phyloP scores from a whole-genome alignment of 139 green algal genomes.

The Trebouxia sp. region DNA sequence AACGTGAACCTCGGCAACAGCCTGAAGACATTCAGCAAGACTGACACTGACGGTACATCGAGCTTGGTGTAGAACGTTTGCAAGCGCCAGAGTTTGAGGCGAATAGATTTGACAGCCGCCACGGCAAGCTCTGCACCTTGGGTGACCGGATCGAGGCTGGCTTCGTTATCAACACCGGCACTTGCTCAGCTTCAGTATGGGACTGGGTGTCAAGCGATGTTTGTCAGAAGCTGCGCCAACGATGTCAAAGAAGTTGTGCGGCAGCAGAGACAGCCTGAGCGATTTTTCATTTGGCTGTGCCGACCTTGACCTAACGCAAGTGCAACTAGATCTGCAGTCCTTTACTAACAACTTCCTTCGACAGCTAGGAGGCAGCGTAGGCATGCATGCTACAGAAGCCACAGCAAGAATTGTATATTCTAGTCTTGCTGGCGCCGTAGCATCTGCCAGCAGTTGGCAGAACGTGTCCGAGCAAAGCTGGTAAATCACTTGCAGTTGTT shows the following conservation, averaged over 20 bases:
- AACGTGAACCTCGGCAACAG: neutral
- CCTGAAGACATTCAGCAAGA: neutral
- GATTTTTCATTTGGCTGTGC: neutral
- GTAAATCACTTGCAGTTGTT: neutral
- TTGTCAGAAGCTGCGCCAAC: neutral
- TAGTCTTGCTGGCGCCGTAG: neutral
- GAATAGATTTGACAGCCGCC: too few relatives aligned
- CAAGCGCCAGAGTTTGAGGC: too few relatives aligned
- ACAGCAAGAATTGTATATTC: neutral
- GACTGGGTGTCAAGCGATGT: neutral
- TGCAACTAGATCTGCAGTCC: neutral
- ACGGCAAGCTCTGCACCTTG: too few relatives aligned
- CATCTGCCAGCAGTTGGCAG: neutral
- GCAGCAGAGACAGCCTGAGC: neutral
- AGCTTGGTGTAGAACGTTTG: too few relatives aligned
- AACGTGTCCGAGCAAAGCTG: neutral
- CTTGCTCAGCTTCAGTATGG: too few relatives aligned
- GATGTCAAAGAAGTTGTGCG: neutral
- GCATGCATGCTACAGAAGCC: slow-evolving; percentile 1
- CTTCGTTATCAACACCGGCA: too few relatives aligned
- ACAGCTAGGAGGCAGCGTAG: neutral
- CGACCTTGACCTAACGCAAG: neutral
- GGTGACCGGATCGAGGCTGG: too few relatives aligned
- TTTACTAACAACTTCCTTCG: neutral
- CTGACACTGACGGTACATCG: neutral